A percentile compares a stretch with the other conserved stretches of the same genome.
These are phyloP conservation scores for Fomitopsis betulina DNA, from an alignment of 1,284 basidiomycete species.

Conservation along the genomic window DNA sequence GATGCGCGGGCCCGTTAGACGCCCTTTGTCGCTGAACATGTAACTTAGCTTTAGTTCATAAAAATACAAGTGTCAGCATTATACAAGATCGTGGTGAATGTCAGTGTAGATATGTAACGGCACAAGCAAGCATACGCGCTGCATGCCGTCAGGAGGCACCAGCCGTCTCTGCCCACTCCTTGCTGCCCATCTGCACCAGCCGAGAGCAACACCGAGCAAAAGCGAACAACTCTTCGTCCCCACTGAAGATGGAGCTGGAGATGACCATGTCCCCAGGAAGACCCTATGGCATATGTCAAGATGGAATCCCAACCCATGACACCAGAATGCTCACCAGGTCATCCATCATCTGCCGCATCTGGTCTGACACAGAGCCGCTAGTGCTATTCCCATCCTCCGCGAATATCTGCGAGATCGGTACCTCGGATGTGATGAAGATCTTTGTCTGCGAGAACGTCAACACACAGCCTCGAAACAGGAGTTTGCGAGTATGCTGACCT, in stretches of 20 bases:
- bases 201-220: slow-evolving; percentile 91
- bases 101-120: neutral
- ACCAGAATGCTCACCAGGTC: slow-evolving; percentile 60
- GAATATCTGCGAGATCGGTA: slow-evolving; percentile 86
- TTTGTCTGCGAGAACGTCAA: slow-evolving; percentile 57
- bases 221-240: slow-evolving; percentile 93
- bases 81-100: neutral
- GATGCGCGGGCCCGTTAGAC: neutral
- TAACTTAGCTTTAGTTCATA: neutral
- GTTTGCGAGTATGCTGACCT: slow-evolving; percentile 37
- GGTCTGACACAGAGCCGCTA: slow-evolving; percentile 54
- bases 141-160: slow-evolving; percentile 19
- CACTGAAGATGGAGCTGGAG: slow-evolving; percentile 82
- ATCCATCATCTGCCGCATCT: slow-evolving; percentile 88
- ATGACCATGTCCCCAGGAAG: slow-evolving; percentile 72
- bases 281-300: slow-evolving; percentile 47
- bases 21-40: neutral
- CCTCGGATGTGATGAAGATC: slow-evolving; percentile 86
- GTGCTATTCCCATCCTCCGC: slow-evolving; percentile 57
- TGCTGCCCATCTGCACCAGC: slow-evolving; percentile 88
- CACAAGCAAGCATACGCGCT: neutral
- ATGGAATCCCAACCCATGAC: neutral
- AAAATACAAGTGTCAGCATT: neutral
- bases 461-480: slow-evolving; percentile 1
- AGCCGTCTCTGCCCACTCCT: slow-evolving; percentile 76